Percentiles rank a stretch among this genome's conserved stretches.
These are phyloP conservation scores for Oxytropis ochrocephala DNA, from an alignment of 306 rosid genomes.

Conservation along the genomic window DNA sequence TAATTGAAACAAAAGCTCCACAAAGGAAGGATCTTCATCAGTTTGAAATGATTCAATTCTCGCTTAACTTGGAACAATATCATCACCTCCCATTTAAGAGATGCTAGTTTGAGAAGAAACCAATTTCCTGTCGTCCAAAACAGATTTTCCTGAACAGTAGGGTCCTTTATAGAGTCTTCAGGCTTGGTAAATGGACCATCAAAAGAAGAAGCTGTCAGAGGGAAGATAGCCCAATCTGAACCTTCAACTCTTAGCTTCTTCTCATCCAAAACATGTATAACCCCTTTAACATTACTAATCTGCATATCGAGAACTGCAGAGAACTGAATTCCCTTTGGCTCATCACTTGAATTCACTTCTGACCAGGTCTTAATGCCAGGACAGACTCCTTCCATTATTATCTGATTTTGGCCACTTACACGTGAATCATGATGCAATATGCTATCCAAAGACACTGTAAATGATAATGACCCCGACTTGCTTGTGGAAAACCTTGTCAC, in stretches of 20 bases:
- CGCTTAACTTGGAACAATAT: slow-evolving; percentile 59
- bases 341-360: slow-evolving; percentile 28
- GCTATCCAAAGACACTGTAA: slow-evolving; percentile 67
- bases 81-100: slow-evolving; percentile 32
- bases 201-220: slow-evolving; percentile 71
- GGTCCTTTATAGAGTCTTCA: slow-evolving; percentile 73
- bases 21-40: slow-evolving; percentile 89
- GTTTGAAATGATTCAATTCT: slow-evolving; percentile 73
- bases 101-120: slow-evolving; percentile 16
- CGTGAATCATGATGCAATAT: slow-evolving; percentile 51
- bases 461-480: slow-evolving; percentile 69
- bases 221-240: slow-evolving; percentile 69
- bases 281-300: slow-evolving; percentile 56
- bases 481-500: slow-evolving; percentile 67
- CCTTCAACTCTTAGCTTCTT: slow-evolving; percentile 64
- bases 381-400: slow-evolving; percentile 69
- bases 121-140: slow-evolving; percentile 19
- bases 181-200: slow-evolving; percentile 74
- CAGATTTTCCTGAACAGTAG: slow-evolving; percentile 34
- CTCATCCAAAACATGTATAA: slow-evolving; percentile 52
- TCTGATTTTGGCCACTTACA: slow-evolving; percentile 50
- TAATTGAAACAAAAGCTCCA: slow-evolving; percentile 90
- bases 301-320: slow-evolving; percentile 74
- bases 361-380: slow-evolving; percentile 47
- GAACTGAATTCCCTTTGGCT: slow-evolving; percentile 73